phyloP scores from a whole-genome alignment of 208 protist genomes.

The Acanthamoeba polyphaga region DNA sequence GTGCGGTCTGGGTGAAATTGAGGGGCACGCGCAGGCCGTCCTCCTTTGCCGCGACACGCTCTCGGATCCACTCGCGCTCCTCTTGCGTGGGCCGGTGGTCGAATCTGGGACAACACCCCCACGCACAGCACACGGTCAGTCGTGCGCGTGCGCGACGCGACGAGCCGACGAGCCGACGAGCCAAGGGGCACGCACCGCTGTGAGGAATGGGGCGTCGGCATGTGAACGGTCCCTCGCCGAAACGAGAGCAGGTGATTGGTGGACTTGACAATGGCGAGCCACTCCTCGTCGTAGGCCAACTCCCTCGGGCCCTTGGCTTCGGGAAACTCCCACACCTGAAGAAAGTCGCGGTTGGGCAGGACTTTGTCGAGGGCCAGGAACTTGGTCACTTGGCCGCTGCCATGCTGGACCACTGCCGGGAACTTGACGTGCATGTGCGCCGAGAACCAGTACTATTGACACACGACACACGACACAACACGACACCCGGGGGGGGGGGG shows the following conservation, averaged over 20 bases:
- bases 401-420: constrained; percentile 85
- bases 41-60: neutral
- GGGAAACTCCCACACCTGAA: constrained; percentile 85
- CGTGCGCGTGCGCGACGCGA: neutral
- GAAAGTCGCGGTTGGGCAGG: constrained; percentile 88
- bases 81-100: constrained; percentile 44
- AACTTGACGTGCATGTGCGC: constrained; percentile 92
- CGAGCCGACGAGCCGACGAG: too few relatives aligned
- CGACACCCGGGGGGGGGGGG: too few relatives aligned
- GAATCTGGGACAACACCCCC: neutral
- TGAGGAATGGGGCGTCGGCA: neutral
- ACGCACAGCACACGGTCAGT: neutral
- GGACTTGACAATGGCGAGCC: constrained; percentile 50
- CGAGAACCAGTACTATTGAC: constrained; percentile 88
- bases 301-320: constrained; percentile 19
- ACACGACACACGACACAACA: neutral
- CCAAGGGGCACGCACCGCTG: neutral
- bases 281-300: constrained; percentile 62
- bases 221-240: neutral
- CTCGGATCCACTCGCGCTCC: constrained; percentile 20
- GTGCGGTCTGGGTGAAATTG: constrained; percentile 25
- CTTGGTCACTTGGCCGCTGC: constrained; percentile 70
- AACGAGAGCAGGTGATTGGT: constrained; percentile 68
- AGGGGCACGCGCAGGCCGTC: constrained; percentile 19
- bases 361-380: constrained; percentile 93